Base-by-base conservation (phyloP, 495 filamentous ascomycete species). In the Hypoxylon cercidicola region DNA sequence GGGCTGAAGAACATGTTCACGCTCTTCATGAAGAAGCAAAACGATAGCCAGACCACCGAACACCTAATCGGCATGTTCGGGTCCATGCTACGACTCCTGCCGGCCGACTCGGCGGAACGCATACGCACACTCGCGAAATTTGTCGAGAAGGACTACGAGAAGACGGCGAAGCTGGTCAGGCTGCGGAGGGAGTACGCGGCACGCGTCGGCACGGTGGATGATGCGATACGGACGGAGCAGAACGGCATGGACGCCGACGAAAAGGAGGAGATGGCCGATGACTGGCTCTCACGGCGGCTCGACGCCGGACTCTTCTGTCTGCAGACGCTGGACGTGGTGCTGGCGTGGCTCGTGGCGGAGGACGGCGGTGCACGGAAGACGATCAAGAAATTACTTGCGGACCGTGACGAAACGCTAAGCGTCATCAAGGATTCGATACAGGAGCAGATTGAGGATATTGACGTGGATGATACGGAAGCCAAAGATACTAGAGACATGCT, bases 301-400 rank as follows among this genome's bases (percentile, higher is more conserved):
- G 93, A 97, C 68, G 93, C 89, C 0, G 95, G 95, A 0, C 71
- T 98, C 16, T 97, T 92, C 77, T 89, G 84, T 23, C 77, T 98
- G 52, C 92, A 97, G 77, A 92, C 89, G 6, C 85, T 93, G 44
- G 95, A 98, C 78, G 85, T 92, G 10, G 88, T 97, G 34, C 72
- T 98, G 35, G 92, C 95, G 18, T 99, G 96, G 96, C 79, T 98
- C 16, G 79, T 92, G 12, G 96, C 93, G 1, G 96, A 99, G 75
- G 96, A 98, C 70, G 86, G 86, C 44, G 93, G 92, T 0, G 90
- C 92, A 4, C 87, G 82, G 74, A 81, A 77, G 37, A 90, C 84
- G 75, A 86, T 97, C 16, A 62, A 81, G 20, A 77, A 77, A 16
- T 71, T 89, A 21, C 76, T 97, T 28, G 87, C 83, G 23, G 89